These are phyloP conservation scores for Mortierella hygrophila DNA, from an alignment of 192 early-diverging fungal species.

Conservation along the genomic window DNA sequence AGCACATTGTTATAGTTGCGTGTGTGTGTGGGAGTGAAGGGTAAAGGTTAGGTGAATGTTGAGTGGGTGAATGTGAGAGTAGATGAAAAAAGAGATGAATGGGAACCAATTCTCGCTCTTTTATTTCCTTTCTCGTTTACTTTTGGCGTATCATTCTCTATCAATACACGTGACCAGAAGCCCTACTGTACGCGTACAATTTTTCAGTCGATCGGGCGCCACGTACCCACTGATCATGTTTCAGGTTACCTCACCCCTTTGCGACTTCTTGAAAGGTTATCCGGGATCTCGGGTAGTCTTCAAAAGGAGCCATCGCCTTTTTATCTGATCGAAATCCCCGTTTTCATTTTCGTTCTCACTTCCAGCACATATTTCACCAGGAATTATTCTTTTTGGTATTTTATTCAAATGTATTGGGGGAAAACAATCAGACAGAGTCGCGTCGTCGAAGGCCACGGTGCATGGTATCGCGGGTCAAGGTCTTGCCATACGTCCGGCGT, in stretches of 20 bases:
- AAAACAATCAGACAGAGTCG: slow-evolving; percentile 24
- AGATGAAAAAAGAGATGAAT: not conserved
- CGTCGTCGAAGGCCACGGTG: slow-evolving; percentile 35
- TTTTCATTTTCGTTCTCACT: too few relatives aligned
- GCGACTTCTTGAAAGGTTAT: too few relatives aligned
- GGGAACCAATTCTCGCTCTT: not conserved
- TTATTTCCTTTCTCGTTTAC: not conserved
- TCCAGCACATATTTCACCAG: not conserved
- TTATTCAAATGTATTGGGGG: not conserved
- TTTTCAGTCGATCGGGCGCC: not conserved
- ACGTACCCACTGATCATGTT: not conserved
- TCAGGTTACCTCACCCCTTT: not conserved
- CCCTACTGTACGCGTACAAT: not conserved
- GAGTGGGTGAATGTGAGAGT: not conserved
- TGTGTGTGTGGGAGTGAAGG: not conserved
- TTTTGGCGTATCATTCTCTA: not conserved
- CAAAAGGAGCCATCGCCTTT: too few relatives aligned
- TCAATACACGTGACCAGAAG: not conserved
- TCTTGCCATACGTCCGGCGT: slow-evolving; percentile 31
- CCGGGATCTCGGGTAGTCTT: too few relatives aligned
- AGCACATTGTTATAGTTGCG: slow-evolving; percentile 29
- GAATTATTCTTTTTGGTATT: not conserved
- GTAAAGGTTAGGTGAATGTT: not conserved
- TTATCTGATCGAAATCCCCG: too few relatives aligned
- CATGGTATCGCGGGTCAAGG: slow-evolving; percentile 33